phyloP scores from a whole-genome alignment of 1,284 basidiomycete genomes.

The Cystobasidiaceae sp. region DNA sequence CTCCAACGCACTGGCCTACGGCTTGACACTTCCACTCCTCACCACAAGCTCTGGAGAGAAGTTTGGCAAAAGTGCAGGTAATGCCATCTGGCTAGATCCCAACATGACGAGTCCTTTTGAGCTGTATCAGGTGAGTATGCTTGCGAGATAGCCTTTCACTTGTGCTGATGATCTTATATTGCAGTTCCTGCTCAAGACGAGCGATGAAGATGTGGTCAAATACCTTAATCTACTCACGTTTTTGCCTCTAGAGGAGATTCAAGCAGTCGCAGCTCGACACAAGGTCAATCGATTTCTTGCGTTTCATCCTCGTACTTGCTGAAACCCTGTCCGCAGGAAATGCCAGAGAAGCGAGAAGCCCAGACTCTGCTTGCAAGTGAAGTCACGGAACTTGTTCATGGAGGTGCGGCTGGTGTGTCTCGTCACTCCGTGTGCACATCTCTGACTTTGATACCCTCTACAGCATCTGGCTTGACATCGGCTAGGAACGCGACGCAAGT shows the following conservation, averaged over 20 bases:
- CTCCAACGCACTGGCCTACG: slow-evolving; percentile 59
- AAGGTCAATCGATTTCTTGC: too few species aligned
- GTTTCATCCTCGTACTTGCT: too few species aligned
- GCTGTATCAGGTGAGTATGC: slow-evolving; percentile 72
- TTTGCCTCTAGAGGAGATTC: slow-evolving; percentile 59
- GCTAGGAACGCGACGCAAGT: slow-evolving; percentile 23
- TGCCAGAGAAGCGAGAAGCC: slow-evolving; percentile 60
- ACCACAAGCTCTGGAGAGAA: slow-evolving; percentile 86
- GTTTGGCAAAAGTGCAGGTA: slow-evolving; percentile 95
- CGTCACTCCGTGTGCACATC: background rate
- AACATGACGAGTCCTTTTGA: slow-evolving; percentile 73
- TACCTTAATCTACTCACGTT: slow-evolving; percentile 83
- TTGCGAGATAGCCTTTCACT: background rate
- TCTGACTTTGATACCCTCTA: background rate
- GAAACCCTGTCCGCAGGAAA: slow-evolving; percentile 35
- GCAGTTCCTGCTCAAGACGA: slow-evolving; percentile 81
- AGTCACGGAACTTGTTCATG: slow-evolving; percentile 81
- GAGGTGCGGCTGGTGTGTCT: slow-evolving; percentile 53
- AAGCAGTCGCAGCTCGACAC: slow-evolving; percentile 59
- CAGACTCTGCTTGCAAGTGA: slow-evolving; percentile 79
- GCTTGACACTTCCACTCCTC: slow-evolving; percentile 87
- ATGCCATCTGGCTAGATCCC: slow-evolving; percentile 84
- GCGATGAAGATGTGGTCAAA: slow-evolving; percentile 74
- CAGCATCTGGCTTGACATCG: slow-evolving; percentile 7
- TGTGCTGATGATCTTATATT: slow-evolving; percentile 12